These are phyloP conservation scores for Houttuynia cordata DNA, from an alignment of 164 flowering plant species.

Conservation along the genomic window DNA sequence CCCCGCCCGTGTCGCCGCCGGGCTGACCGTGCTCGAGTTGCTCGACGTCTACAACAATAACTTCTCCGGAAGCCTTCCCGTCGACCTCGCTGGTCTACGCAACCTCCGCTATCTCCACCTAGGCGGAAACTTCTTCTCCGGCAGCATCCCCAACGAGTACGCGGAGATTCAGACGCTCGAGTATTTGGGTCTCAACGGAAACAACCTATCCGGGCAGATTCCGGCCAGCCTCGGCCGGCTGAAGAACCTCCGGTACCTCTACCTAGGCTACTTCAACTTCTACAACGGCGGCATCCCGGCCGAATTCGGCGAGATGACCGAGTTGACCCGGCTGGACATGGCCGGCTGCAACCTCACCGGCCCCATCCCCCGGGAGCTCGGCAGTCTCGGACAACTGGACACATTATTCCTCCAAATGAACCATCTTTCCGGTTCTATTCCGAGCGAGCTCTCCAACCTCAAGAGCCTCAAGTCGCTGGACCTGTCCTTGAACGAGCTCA, in stretches of 20 bases:
- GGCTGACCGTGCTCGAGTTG: slow-evolving; percentile 34
- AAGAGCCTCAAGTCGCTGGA: slow-evolving; percentile 49
- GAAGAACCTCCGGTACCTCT: slow-evolving; percentile 24
- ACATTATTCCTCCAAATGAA: slow-evolving; percentile 65
- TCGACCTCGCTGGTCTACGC: slow-evolving; percentile 23
- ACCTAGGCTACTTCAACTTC: slow-evolving; percentile 32
- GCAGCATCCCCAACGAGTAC: slow-evolving; percentile 48
- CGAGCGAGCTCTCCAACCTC: slow-evolving; percentile 47
- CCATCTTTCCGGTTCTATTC: slow-evolving; percentile 45
- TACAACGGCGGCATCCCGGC: slow-evolving; percentile 48
- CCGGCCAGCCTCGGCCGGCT: slow-evolving; percentile 42
- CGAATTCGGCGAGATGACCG: slow-evolving; percentile 44
- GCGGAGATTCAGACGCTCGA: slow-evolving; percentile 45
- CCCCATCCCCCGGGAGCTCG: slow-evolving; percentile 51
- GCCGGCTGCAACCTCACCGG: slow-evolving; percentile 52
- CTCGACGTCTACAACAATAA: slow-evolving; percentile 64
- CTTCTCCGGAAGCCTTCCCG: slow-evolving; percentile 54
- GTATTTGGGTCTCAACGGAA: slow-evolving; percentile 48
- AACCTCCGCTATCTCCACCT: slow-evolving; percentile 34
- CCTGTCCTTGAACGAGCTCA: slow-evolving; percentile 48
- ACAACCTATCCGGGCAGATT: slow-evolving; percentile 34
- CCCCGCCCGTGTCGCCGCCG: slow-evolving; percentile 23
- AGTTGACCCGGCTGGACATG: slow-evolving; percentile 43
- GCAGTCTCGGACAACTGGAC: slow-evolving; percentile 36
- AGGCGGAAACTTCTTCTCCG: slow-evolving; percentile 71